Evolutionary conservation across 2,329 filamentous ascomycete species (phyloP), one percentile per base, ranked within the genome.

Genomic region (Diaporthe citriasiana): DNA sequence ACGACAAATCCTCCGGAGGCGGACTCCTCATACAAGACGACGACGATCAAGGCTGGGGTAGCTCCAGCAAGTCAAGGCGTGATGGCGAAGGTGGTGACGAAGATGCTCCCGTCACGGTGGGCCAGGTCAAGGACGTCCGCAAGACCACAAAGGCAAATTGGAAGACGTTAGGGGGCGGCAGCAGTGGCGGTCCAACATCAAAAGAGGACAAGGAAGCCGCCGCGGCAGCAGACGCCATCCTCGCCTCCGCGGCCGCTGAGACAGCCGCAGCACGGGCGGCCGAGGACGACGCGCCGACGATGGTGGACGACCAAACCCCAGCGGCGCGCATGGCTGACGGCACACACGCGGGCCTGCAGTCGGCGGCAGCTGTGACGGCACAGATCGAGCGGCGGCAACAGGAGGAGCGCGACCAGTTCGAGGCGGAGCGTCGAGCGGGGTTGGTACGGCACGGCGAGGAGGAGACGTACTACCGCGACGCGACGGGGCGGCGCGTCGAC

Each of bases 381-480:
- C 91, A 93, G 77, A 85, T 93, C 7, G 87, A 89, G 78, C 89
- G 90, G 80, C 91, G 93, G 22, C 80, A 79, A 12, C 75, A 77
- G 60, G 77, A 82, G 73, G 81, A 82, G 75, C 78, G 78, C 10
- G 77, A 77, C 33, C 81, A 82, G 74, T 81, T 83, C 45, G 82
- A 81, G 59, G 73, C 71, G 9, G 76, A 81, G 69, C 73, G 77
- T 42, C 79, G 78, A 51, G 56, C 82, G 83, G n/a, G 84, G 84
- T 19, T 85, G 59, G 53, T 42, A 72, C 57, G 76, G 74, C 27
- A 87, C 33, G 89, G 89, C 78, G 45, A 87, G 84, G 73, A 85
- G 82, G 95, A 98, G 83, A 97, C 96, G 0, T 95, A 98, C 33
- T 98, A 98, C 82, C 93, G 97, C 78, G 97, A 99, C 83, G 97